Evolutionary conservation across 352 stramenopile genomes (phyloP), one percentile per base, ranked within the genome.

Genomic region (Phytophthora pisi): DNA sequence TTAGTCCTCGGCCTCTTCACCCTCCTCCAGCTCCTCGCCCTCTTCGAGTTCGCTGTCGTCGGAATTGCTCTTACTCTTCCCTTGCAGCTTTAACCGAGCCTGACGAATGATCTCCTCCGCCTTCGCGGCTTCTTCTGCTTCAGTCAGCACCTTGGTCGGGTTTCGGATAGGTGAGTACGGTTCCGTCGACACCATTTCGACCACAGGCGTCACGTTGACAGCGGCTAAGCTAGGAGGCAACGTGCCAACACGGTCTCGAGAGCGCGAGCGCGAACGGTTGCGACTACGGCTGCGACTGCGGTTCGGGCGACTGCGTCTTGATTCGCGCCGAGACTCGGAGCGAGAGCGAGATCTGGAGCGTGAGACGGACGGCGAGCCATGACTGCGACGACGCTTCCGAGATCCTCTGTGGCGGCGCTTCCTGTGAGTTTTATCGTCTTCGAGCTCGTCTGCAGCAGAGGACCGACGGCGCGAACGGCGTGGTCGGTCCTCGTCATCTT

Each of bases 101-200:
- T 89, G 75, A 8, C 84, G 82, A 34, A 91, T 93, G 57, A 91
- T 89, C 54, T 88, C 82, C 54, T 91, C 82, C 0, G 79, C 82
- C 18, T 74, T 79, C 6, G 75, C 75, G 20, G 71, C 68, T 72
- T 92, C 84, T 55, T 91, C 70, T 15, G 74, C 72, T n/a, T 65
- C 64, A 10, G 77, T 77, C 30, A 82, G 47, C 43, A 53, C 34
- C 10, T 67, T 67, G 9, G 47, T 69, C 45, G 54, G 63, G 11
- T 61, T 61, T 42, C 42, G 64, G 30, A 66, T 31, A 7, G 62
- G 66, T 7, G 60, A 78, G 24, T 66, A 67, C 10, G 34, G 18
- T 30, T 67, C 52, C 11, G 24, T 23, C 30, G 51, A 23, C 15
- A 49, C 50, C 5, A 43, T 51, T 8, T 70, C 56, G 1, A 53